Conservation (phyloP, 306 rosid genomes). For the Carpinus fangiana region DNA sequence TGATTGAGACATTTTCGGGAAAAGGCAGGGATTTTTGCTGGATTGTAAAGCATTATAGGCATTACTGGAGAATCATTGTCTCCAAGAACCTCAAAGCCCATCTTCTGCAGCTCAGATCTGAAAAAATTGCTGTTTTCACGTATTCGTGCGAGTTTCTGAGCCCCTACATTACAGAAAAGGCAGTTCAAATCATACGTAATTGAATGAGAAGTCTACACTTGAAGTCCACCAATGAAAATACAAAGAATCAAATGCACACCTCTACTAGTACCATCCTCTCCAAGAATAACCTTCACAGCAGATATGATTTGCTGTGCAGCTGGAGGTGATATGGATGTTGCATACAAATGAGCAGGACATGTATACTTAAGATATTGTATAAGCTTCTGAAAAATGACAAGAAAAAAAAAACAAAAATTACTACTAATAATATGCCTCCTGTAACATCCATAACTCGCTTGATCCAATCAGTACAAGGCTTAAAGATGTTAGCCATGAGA, state of each 20-base stretch:
- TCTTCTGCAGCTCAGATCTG: conserved; percentile 88
- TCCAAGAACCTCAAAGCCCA: conserved; percentile 87
- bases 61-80: conserved; percentile 82
- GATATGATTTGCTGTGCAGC: conserved; percentile 91
- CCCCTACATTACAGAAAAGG: conserved; percentile 44
- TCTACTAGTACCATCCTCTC: conserved; percentile 93
- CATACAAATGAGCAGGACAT: conserved; percentile 94
- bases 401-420: conserved; percentile 2
- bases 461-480: neutral
- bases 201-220: neutral
- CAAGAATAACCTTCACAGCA: conserved; percentile 73
- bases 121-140: conserved; percentile 89
- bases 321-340: conserved; percentile 92
- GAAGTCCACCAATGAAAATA: conserved; percentile 1
- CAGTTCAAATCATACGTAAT: conserved; percentile 6
- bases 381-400: conserved; percentile 57
- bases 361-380: conserved; percentile 70
- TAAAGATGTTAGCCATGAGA: neutral
- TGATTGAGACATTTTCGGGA: conserved; percentile 92
- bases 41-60: conserved; percentile 96
- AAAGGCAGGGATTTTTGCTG: conserved; percentile 91
- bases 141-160: conserved; percentile 81
- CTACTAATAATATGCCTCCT: neutral
- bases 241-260: conserved; percentile 39
- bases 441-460: neutral